Evolutionary conservation across 164 flowering plant species (phyloP), one percentile per base, ranked within the genome.

Genomic region (Magnolia officinalis): DNA sequence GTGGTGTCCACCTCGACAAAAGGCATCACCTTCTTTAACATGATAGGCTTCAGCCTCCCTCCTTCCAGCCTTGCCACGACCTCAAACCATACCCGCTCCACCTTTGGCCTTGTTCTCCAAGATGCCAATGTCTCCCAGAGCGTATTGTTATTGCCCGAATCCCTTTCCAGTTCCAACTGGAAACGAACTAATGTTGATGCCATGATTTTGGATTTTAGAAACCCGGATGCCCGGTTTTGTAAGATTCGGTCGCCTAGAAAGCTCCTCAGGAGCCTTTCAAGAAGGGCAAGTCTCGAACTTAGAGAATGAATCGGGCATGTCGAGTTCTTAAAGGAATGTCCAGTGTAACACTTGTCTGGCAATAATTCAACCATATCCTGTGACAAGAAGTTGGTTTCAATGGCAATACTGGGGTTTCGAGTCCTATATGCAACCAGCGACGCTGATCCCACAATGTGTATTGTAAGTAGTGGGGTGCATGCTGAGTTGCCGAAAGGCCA

Each of bases 101-200:
- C 75, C 2, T 67, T 80, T 11, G 92, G 93, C 84, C 78, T 88
- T 18, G 93, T 91, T 83, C 91, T 89, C 94, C 94, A 91, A 70
- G 88, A 86, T 16, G 86, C 88, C 80, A 85, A 50, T 45, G 78
- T 80, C 5, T 76, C 74, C 75, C 75, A 69, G 26, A 70, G 51
- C 9, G 76, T 73, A 29, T 81, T 88, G 64, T 83, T 82, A 21
- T 70, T 50, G 58, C 81, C 75, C 51, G 88, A 63, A 74, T 78
- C 74, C 75, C 85, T 90, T 83, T 88, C 92, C 31, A 93, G 20
- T 74, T 89, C 92, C 78, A 91, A 70, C 70, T 78, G 86, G 81
- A 93, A 89, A 6, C 85, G 88, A 45, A 89, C 79, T 1, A 86
- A 14, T 0, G 82, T 72, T 21, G 83, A 86, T 8, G 86, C 89